Base-by-base conservation (phyloP, 352 stramenopile species). In the Thalassiosira mediterranea region DNA sequence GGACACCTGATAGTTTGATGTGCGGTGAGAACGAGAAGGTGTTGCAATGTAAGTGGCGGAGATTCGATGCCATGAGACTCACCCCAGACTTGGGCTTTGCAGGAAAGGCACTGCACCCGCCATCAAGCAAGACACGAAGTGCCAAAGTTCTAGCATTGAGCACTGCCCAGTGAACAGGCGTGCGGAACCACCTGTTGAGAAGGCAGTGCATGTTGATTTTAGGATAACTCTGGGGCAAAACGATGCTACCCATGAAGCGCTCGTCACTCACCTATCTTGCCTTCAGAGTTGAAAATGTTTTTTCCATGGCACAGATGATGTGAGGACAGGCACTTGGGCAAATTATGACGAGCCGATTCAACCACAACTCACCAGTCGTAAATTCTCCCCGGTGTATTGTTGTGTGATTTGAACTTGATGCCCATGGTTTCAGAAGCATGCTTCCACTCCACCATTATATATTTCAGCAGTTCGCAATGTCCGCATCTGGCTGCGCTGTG, bases 91-190 rank as follows among this genome's bases (percentile, higher is more conserved):
- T 78, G 10, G 79, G 84, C 48, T 86, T 80, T 2, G 54, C 34
- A 28, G 87, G 87, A 58, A 56, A 68, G 5, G 87, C 63, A 71
- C 66, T 80, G 34, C 76, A 91, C 17, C 87, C 87, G 8, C 64
- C 32, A 37, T 82, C 52, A 11, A 92, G 49, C 29, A 89, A 52
- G 8, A 88, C 64, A 38, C 60, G n/a, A 8, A 91, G 63, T n/a
- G 82, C 62, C 26, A 78, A 47, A n/a, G 85, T 53, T 23, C 76
- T 65, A 32, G 80, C 70, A 73, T 93, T 90, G 10, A 93, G 61
- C 26, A 90, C 67, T 3, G 87, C 85, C 87, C 87, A 93, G 64
- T 93, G 87, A 38, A 91, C 78, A 17, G 72, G 72, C 5, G 68
- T 79, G 48, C 67, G 23, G 11, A 67, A 78, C 73, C 73, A 82